Conservation (phyloP, 2,329 filamentous ascomycete species). For the Neofusicoccum cordaticola region DNA sequence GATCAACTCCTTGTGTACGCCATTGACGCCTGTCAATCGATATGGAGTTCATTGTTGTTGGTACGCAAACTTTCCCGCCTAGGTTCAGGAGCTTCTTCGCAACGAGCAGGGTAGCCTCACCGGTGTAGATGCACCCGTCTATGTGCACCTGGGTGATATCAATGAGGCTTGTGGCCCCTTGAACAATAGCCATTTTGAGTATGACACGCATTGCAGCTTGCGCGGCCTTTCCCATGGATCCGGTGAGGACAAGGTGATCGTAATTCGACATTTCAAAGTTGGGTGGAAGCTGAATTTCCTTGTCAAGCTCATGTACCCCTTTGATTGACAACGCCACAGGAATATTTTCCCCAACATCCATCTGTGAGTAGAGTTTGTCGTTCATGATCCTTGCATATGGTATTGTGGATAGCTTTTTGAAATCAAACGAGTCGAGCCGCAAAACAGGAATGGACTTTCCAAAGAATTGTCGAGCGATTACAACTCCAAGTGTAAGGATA, state of each 20-base stretch:
- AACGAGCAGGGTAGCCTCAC: too few species aligned
- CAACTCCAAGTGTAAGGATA: constrained; percentile 47
- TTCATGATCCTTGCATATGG: too few species aligned
- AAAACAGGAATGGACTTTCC: constrained; percentile 41
- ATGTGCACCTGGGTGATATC: constrained; percentile 43
- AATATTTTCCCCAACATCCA: too few species aligned
- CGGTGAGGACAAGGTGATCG: constrained; percentile 22
- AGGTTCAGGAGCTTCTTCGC: too few species aligned
- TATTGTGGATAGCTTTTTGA: neutral
- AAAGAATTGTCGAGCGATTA: constrained; percentile 45
- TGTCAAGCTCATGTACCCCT: too few species aligned
- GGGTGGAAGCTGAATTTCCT: neutral
- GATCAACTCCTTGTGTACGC: constrained; percentile 37
- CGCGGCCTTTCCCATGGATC: constrained; percentile 32
- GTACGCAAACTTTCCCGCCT: too few species aligned
- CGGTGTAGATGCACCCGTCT: constrained; percentile 42
- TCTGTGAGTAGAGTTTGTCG: too few species aligned
- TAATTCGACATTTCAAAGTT: constrained; percentile 23
- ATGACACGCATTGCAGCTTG: constrained; percentile 40
- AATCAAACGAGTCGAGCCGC: constrained; percentile 21
- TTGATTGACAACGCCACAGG: too few species aligned
- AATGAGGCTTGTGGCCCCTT: constrained; percentile 34
- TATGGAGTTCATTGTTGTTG: constrained; percentile 41
- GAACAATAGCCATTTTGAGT: constrained; percentile 35
- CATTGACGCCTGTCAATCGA: constrained; percentile 44